Evolutionary conservation across 116 monocot genomes (phyloP).

Genomic region (Iris pallida): DNA sequence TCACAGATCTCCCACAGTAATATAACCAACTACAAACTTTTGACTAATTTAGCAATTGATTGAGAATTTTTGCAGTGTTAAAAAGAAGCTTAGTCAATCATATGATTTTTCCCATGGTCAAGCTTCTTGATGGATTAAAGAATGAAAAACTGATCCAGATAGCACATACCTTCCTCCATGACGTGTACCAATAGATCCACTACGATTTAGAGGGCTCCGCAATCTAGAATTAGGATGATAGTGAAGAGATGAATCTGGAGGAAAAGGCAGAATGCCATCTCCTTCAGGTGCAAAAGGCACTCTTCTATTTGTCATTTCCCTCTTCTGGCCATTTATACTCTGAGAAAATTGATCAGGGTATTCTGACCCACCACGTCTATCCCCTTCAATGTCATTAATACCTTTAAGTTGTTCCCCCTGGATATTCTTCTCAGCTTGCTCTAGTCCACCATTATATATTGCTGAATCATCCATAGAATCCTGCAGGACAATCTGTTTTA

Average conservation of each 20-base stretch:
- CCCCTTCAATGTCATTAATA: constrained; percentile 19
- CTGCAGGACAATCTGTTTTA: constrained; percentile 61
- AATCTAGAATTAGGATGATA: constrained; percentile 30
- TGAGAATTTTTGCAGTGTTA: too few relatives aligned
- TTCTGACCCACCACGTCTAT: constrained; percentile 18
- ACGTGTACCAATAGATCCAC: constrained; percentile 14
- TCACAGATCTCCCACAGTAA: too few relatives aligned
- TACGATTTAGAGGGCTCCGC: constrained; percentile 30
- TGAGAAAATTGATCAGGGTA: constrained; percentile 13
- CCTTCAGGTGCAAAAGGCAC: constrained; percentile 4
- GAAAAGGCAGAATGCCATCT: constrained; percentile 9
- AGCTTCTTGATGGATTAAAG: too few relatives aligned
- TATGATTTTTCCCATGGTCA: too few relatives aligned
- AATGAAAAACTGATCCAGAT: too few relatives aligned
- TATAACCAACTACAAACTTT: too few relatives aligned
- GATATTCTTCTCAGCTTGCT: constrained; percentile 31
- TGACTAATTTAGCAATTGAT: too few relatives aligned
- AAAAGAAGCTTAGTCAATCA: too few relatives aligned
- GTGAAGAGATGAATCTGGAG: constrained; percentile 24
- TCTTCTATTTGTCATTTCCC: constrained; percentile 12
- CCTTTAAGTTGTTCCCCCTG: constrained; percentile 17
- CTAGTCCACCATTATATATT: constrained; percentile 17
- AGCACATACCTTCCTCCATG: constrained; percentile 51
- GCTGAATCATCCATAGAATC: constrained; percentile 48
- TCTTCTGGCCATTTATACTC: constrained; percentile 1